Base-by-base conservation (phyloP, 768 basidiomycete genomes). In the Mycena olivaceomarginata region DNA sequence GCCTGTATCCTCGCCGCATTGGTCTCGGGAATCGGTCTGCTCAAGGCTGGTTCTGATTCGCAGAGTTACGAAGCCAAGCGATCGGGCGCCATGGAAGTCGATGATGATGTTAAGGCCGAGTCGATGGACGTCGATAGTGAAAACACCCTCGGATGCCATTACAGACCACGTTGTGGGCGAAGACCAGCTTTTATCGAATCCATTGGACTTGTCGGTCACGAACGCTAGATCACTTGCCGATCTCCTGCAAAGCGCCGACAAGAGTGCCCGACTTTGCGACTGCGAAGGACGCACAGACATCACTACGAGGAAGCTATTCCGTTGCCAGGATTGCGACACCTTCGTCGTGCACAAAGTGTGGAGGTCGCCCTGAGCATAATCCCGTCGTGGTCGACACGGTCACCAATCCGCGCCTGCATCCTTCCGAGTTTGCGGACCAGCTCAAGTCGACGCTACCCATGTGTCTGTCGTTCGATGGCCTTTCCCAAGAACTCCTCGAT, bases 321-420 rank as follows among this genome's bases (percentile, higher is more conserved):
- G 89, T 13, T 99, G 98, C 84, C 76, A 82, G 16, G 95, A 96
- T 75, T 99, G 98, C 82, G 91, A 91, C 8, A 91, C 92, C 11
- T 91, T 91, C 96, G 16, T 93, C 94, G 45, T 99, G 98, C 87
- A 90, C 90, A 78, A 94, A 94, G 82, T 98, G 97, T 82, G 96
- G 95, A 56, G 97, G 97, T 39, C 93, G 96, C 79, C 98, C 98
- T 0, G 95, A 97, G 80, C 98, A 99, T 84, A 94, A 93, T 79
- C 93, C 92, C 77, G 82, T 84, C 22, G 84, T 87, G 0, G 90
- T 96, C 68, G 91, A 94, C 77, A 79, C 91, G 39, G 84, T 82
- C 6, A 82, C 85, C 12, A 83, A 91, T 63, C 88, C 91, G 20
- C 93, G 98, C n/a, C 83, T 95, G 11, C 87, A 90, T 6, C 97